These are phyloP conservation scores for Gyrodon lividus DNA, from an alignment of 768 basidiomycete genomes.

Conservation along the genomic window DNA sequence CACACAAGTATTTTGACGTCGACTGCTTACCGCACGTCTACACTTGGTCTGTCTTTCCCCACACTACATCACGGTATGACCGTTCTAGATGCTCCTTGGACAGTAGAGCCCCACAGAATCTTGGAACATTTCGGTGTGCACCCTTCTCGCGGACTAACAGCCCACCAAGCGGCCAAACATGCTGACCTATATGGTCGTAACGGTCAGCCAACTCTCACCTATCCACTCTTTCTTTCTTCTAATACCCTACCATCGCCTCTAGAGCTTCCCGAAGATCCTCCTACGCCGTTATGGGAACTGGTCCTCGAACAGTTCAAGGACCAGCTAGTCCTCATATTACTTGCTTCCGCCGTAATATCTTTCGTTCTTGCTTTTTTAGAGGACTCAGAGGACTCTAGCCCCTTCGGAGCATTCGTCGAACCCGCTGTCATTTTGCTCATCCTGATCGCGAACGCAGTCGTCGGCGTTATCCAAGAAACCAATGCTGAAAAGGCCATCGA, in stretches of 20 bases:
- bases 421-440: constrained; percentile 94
- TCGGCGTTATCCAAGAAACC: constrained; percentile 95
- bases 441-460: constrained; percentile 93
- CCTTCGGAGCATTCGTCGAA: constrained; percentile 90
- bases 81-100: constrained; percentile 78
- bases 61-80: constrained; percentile 17
- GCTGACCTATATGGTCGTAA: constrained; percentile 84
- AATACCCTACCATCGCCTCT: neutral
- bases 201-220: constrained; percentile 42
- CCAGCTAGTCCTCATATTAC: constrained; percentile 94
- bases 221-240: neutral
- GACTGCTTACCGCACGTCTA: neutral
- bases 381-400: constrained; percentile 60
- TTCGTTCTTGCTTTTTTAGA: constrained; percentile 91
- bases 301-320: constrained; percentile 99
- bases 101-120: constrained; percentile 62
- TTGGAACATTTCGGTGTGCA: constrained; percentile 75
- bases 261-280: constrained; percentile 92
- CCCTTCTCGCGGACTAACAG: constrained; percentile 57
- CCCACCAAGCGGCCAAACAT: constrained; percentile 68
- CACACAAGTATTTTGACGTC: neutral
- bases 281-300: constrained; percentile 90
- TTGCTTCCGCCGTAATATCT: constrained; percentile 90
- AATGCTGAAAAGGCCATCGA: constrained; percentile 98
- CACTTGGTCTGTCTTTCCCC: neutral